phyloP scores from a whole-genome alignment of 2,329 filamentous ascomycete species.

The Apiospora marii region DNA sequence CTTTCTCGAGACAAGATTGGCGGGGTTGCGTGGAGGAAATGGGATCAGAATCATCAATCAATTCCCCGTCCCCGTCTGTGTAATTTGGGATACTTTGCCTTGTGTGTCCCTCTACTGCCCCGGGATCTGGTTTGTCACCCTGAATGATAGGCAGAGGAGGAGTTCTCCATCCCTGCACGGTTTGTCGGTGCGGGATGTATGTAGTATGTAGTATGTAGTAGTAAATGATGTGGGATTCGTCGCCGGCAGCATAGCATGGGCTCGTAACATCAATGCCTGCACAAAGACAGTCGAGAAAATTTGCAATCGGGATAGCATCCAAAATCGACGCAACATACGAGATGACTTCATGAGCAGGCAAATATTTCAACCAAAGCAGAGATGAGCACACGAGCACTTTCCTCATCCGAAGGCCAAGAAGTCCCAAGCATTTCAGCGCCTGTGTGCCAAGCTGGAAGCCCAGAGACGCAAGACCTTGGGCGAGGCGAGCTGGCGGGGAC shows the following conservation, averaged over 20 bases:
- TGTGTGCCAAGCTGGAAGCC: conserved; percentile 3
- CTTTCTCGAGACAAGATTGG: neutral
- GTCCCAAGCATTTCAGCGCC: neutral
- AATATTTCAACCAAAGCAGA: neutral
- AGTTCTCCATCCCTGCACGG: neutral
- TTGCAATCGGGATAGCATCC: neutral
- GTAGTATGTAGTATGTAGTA: neutral
- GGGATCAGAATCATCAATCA: conserved; percentile 1
- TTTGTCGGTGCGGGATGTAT: neutral
- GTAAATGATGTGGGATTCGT: neutral
- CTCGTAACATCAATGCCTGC: neutral
- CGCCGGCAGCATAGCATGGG: neutral
- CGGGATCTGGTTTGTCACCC: neutral
- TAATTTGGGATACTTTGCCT: neutral
- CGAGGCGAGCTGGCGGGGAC: conserved; percentile 9
- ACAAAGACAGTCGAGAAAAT: neutral
- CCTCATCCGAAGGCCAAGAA: conserved; percentile 1
- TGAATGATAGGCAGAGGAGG: neutral
- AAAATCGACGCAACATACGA: neutral
- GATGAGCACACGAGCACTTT: conserved; percentile 12
- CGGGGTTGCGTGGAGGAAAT: conserved; percentile 1
- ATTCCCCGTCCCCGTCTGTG: neutral
- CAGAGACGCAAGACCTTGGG: neutral
- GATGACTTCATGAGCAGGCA: neutral
- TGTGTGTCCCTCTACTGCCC: neutral